A percentile compares a stretch with the other conserved stretches of the same genome.
Evolutionary conservation across 148 eudicot genomes (phyloP).

Genomic region (Tetragonia tetragonoides): DNA sequence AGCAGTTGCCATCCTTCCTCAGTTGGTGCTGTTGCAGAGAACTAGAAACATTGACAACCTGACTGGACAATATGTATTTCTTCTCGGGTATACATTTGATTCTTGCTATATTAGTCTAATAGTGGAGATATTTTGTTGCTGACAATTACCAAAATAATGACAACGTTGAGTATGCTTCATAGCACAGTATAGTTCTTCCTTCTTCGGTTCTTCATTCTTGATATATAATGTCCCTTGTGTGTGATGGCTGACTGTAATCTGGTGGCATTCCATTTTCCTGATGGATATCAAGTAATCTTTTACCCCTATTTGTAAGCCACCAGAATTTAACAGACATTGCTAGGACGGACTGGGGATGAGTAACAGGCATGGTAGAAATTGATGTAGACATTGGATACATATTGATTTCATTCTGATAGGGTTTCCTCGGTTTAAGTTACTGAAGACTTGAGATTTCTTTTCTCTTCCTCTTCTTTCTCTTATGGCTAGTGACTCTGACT

Average conservation of each 20-base stretch:
- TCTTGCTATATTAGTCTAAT: neutral
- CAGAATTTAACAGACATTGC: neutral
- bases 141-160: neutral
- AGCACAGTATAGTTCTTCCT: neutral
- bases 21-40: conserved; percentile 92
- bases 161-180: neutral
- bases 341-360: too few relatives aligned
- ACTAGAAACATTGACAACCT: conserved; percentile 95
- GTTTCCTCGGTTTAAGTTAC: too few relatives aligned
- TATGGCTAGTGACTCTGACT: too few relatives aligned
- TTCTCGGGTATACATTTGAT: conserved; percentile 63
- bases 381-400: neutral
- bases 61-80: conserved; percentile 81
- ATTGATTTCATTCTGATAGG: neutral
- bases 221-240: neutral
- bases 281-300: neutral
- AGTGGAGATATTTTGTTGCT: neutral
- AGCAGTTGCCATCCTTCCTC: conserved; percentile 98
- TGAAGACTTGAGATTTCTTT: too few relatives aligned
- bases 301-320: neutral
- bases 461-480: too few relatives aligned
- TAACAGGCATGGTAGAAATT: neutral
- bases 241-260: neutral
- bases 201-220: neutral
- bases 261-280: neutral